phyloP scores from a whole-genome alignment of 192 early-diverging fungal species.

The Backusella sp. region DNA sequence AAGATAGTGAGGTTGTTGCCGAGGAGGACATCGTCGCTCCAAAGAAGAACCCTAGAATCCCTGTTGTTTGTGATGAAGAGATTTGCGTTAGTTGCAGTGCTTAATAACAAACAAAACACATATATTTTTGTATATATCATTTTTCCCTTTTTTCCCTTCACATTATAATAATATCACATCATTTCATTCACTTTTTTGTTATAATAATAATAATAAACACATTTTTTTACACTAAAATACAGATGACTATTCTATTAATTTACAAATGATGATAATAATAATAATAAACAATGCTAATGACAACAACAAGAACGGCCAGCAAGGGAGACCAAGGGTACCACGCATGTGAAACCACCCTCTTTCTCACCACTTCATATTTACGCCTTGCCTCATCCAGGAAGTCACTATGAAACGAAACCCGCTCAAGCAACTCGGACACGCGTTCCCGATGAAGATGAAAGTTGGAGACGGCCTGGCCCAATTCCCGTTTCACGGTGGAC shows the following conservation, averaged over 20 bases:
- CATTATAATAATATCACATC: background rate
- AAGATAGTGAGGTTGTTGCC: background rate
- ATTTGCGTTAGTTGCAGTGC: constrained; percentile 13
- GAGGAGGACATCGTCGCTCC: background rate
- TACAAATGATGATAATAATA: background rate
- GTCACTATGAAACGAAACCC: background rate
- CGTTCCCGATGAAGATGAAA: background rate
- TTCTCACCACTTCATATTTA: background rate
- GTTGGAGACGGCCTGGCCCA: background rate
- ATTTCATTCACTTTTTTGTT: background rate
- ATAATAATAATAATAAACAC: background rate
- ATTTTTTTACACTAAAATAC: background rate
- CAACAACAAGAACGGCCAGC: background rate
- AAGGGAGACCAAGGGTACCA: constrained; percentile 5
- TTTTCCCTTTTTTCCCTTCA: background rate
- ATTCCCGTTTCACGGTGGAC: background rate
- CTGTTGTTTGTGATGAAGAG: constrained; percentile 13
- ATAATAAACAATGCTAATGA: background rate
- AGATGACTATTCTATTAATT: background rate
- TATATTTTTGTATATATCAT: background rate
- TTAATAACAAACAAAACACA: background rate
- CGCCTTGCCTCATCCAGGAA: background rate
- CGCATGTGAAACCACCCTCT: background rate
- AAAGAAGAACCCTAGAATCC: background rate
- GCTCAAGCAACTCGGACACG: background rate